Conservation (phyloP, 2,329 filamentous ascomycete species). For the Diplodia seriata region DNA sequence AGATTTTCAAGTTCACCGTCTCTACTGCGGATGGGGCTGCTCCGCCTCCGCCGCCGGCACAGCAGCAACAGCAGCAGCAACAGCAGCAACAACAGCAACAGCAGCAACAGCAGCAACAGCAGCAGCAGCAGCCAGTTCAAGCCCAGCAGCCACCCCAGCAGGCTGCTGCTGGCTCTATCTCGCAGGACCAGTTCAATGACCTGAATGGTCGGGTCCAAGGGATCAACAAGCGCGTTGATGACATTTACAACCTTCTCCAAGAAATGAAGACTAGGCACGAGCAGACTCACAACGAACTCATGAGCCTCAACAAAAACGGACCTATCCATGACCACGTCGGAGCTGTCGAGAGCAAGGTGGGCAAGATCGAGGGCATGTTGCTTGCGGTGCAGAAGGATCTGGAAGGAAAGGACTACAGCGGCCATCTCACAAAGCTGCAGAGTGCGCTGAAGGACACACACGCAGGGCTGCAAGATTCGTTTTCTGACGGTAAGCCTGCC, state of each 20-base stretch:
- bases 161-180: conserved; percentile 5
- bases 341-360: conserved; percentile 55
- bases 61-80: conserved; percentile 36
- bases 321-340: conserved; percentile 44
- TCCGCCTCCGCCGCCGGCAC: conserved; percentile 35
- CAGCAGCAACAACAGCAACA: conserved; percentile 36
- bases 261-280: conserved; percentile 60
- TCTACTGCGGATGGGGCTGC: conserved; percentile 56
- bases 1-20: conserved; percentile 85
- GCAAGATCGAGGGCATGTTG: conserved; percentile 59
- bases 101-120: conserved; percentile 33
- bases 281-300: conserved; percentile 63
- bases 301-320: conserved; percentile 38
- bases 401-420: conserved; percentile 64
- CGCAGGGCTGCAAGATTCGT: conserved; percentile 53
- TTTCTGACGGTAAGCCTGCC: conserved; percentile 41
- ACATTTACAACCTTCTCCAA: conserved; percentile 65
- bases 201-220: conserved; percentile 82
- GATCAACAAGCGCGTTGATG: conserved; percentile 71
- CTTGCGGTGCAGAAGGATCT: conserved; percentile 61
- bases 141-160: conserved; percentile 36
- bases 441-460: conserved; percentile 62
- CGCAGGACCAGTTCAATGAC: conserved; percentile 73
- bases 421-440: conserved; percentile 62
- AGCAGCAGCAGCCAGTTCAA: conserved; percentile 38